phyloP scores from a whole-genome alignment of 371 early-diverging fungal genomes.

The Choanephora cucurbitarum region DNA sequence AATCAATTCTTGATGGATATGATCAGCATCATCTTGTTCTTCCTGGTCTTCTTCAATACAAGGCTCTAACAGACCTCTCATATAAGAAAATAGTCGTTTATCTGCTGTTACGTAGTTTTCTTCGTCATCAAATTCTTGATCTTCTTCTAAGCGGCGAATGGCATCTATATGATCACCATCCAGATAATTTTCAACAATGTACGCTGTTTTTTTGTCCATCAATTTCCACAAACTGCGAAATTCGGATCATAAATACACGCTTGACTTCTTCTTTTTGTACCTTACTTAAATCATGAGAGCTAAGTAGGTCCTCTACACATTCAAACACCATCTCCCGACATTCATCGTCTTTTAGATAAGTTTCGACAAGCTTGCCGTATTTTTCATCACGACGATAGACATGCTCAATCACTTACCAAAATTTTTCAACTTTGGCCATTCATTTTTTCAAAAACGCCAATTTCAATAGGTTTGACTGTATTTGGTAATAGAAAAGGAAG shows the following conservation, averaged over 20 bases:
- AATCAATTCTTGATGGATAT: slow-evolving; percentile 14
- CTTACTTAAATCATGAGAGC: slow-evolving; percentile 49
- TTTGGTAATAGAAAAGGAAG: too few relatives aligned
- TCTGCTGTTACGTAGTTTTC: slow-evolving; percentile 46
- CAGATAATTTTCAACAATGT: slow-evolving; percentile 60
- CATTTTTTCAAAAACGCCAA: too few relatives aligned
- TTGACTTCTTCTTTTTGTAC: slow-evolving; percentile 61
- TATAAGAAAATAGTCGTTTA: slow-evolving; percentile 62
- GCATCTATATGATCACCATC: slow-evolving; percentile 65
- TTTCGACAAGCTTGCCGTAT: slow-evolving; percentile 67
- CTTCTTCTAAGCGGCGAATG: slow-evolving; percentile 56
- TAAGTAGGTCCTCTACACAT: slow-evolving; percentile 58
- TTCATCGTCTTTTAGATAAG: slow-evolving; percentile 70
- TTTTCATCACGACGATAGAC: slow-evolving; percentile 63
- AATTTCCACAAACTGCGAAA: slow-evolving; percentile 70
- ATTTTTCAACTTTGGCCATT: too few relatives aligned
- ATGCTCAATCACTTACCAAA: slow-evolving; percentile 74
- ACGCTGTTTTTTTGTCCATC: slow-evolving; percentile 68
- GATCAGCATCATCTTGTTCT: slow-evolving; percentile 10
- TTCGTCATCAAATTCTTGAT: slow-evolving; percentile 55
- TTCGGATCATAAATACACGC: slow-evolving; percentile 61
- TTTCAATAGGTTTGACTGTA: too few relatives aligned
- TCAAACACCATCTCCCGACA: slow-evolving; percentile 60
- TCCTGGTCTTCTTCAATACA: slow-evolving; percentile 8
- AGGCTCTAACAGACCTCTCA: slow-evolving; percentile 71